Evolutionary conservation across 306 rosid genomes (phyloP).

Genomic region (Luffa acutangula): DNA sequence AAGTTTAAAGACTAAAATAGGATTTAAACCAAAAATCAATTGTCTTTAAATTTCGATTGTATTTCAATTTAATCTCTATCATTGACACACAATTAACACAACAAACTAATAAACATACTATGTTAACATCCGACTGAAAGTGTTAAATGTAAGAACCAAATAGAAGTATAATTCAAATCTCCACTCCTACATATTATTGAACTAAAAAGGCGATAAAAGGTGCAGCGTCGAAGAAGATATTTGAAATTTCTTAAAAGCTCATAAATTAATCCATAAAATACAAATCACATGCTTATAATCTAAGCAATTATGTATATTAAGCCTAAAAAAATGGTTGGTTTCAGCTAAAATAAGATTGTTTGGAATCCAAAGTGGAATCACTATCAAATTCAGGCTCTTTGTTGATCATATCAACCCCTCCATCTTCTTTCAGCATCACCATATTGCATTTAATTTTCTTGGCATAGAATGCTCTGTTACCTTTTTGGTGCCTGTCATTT

Average conservation of each 20-base stretch:
- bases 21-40: too few species aligned
- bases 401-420: constrained; percentile 32
- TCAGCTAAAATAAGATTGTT: neutral
- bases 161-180: neutral
- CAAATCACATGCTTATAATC: too few species aligned
- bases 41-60: neutral
- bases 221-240: too few species aligned
- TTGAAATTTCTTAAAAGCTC: too few species aligned
- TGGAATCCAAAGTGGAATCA: neutral
- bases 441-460: constrained; percentile 32
- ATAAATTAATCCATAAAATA: neutral
- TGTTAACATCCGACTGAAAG: neutral
- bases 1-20: too few species aligned
- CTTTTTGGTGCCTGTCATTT: constrained; percentile 31
- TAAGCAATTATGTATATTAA: neutral
- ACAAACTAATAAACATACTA: neutral
- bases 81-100: neutral
- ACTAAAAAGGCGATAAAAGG: too few species aligned
- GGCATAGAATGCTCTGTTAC: constrained; percentile 24
- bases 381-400: neutral
- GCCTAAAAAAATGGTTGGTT: neutral
- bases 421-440: constrained; percentile 42
- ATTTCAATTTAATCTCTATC: neutral
- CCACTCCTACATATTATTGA: too few species aligned
- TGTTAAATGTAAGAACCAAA: neutral